Conservation (phyloP, 2,329 filamentous ascomycete genomes). For the Verticillium nonalfalfae region DNA sequence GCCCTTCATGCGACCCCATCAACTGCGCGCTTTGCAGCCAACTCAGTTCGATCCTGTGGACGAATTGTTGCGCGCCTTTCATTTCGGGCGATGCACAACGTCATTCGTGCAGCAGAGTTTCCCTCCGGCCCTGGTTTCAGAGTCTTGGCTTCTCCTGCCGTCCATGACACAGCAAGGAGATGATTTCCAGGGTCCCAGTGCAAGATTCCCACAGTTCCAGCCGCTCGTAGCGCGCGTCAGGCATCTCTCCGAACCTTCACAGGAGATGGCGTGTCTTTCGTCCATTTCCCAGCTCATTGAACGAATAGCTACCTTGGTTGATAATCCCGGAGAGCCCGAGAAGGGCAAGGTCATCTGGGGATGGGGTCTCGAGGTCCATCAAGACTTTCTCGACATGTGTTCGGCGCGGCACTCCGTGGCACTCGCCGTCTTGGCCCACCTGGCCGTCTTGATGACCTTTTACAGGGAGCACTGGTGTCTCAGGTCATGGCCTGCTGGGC, state of each 20-base stretch:
- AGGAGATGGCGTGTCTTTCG: not conserved
- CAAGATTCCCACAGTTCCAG: not conserved
- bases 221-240: not conserved
- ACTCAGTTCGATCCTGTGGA: not conserved
- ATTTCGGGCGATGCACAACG: not conserved
- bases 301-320: not conserved
- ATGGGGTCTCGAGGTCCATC: constrained; percentile 9
- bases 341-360: constrained; percentile 6
- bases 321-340: not conserved
- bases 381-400: constrained; percentile 12
- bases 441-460: constrained; percentile 6
- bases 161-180: not conserved
- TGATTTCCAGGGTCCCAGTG: not conserved
- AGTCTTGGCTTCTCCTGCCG: not conserved
- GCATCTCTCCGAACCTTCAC: not conserved
- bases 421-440: constrained; percentile 14
- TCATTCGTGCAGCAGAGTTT: not conserved
- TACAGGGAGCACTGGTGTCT: not conserved
- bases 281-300: not conserved
- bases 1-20: not conserved
- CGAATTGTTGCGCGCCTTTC: not conserved
- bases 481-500: not conserved
- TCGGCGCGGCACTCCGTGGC: constrained; percentile 8
- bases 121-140: not conserved
- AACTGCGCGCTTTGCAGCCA: not conserved